Base-by-base conservation (phyloP, 495 filamentous ascomycete species). In the Podospora comata region DNA sequence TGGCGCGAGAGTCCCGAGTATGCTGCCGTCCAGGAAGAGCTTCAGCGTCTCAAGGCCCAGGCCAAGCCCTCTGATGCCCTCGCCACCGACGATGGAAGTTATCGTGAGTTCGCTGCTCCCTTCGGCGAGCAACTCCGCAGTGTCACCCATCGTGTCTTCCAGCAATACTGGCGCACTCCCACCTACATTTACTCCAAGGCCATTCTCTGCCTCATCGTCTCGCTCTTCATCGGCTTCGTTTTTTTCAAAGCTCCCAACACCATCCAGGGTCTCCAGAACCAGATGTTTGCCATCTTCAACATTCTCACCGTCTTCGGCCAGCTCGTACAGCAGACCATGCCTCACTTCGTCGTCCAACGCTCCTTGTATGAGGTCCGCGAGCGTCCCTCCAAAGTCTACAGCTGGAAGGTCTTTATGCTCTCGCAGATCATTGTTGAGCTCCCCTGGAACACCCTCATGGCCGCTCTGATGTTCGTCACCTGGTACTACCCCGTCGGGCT, bases 121-220 rank as follows among this genome's bases (percentile, higher is more conserved):
- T 87, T 89, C 74, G 58, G 63, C 5, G 70, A 75, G 18, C 89
- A 92, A 74, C 76, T 89, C 28, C 74, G 68, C 64, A 78, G 80
- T 57, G 87, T 89, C 62, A 82, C 80, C 15, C 71, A 79, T 77
- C 85, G 93, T 64, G 88, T 94, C 71, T 94, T 95, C 80, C 81
- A 94, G 76, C 91, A 96, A 74, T 96, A 94, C 80, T 97, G 92
- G 91, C 89, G 94, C 55, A 93, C 89, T 11, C 93, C 93, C 2
- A 84, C 85, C 0, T 97, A 97, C 79, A 89, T 96, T 71, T 94
- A 92, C 76, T 90, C 91, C 60, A 89, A 89, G 78, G 66, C 78
- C 11, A 75, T 80, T 20, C 85, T 91, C 54, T 89, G 86, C 71
- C 74, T 83, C 28, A 73, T 84, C 28, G 80, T 89, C 68, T 85